Base-by-base conservation (phyloP, 768 basidiomycete genomes). In the Kwoniella mangroviensis region DNA sequence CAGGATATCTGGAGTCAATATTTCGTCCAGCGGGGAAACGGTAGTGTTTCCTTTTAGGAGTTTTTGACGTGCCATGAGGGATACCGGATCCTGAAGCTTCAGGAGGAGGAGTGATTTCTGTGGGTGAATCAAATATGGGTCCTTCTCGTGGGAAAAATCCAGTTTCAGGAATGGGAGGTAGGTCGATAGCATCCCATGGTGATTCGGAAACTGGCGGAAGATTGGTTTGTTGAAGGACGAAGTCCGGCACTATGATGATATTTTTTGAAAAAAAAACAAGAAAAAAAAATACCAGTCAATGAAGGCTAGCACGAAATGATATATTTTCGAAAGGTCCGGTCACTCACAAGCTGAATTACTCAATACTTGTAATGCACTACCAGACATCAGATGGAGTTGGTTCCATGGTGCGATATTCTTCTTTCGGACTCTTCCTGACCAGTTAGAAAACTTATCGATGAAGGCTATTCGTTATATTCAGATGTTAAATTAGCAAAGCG, bases 391-490 rank as follows among this genome's bases (percentile, higher is more conserved):
- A 4, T 49, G 45, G 3, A 49, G 45, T 49, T 49, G 12, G 4
- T 49, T 19, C 45, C 45, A 49, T 17, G 45, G 45, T 15, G 45
- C 13, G 45, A 49, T 3, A 19, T 49, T 49, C 45, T 54, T 24
- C 53, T n/a, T 54, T 54, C 53, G 24, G 7, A 54, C 53, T 22
- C 15, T 54, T n/a, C 53, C 53, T 21, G 53, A 54, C 53, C 53
- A 54, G 9, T 54, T n/a, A 2, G 53, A 54, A 2, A 54, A 54
- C 22, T 54, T 54, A 7, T 54, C 53, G 10, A 54, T 54, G 21
- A 54, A n/a, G 11, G 53, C 53, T 54, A 21, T 9, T 34, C n/a
- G 10, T 54, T 19, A 13, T 2, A 24, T 2, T 22, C 11, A 54
- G 53, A n/a, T 22, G 11, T 3, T 3, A 24, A 13, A 0, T 54